A percentile compares a stretch with the other conserved stretches of the same genome.
phyloP scores from a whole-genome alignment of 495 filamentous ascomycete species.

The Pyronema omphalodes region DNA sequence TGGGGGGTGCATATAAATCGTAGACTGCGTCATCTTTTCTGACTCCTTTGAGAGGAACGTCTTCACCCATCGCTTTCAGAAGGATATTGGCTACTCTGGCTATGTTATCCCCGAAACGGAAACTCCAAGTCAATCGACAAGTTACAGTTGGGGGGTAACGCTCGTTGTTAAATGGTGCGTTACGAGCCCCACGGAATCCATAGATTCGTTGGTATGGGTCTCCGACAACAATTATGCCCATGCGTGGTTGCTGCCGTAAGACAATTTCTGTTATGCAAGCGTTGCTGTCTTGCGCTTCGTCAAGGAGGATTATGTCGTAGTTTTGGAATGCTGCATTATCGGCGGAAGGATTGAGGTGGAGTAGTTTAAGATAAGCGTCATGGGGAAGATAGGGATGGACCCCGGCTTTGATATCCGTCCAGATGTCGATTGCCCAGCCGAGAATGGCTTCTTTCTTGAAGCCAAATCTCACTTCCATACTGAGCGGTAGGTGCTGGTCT shows the following conservation, averaged over 20 bases:
- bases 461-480: conserved; percentile 6
- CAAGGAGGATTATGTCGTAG: conserved; percentile 16
- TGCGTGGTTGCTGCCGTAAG: conserved; percentile 8
- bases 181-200: conserved; percentile 12
- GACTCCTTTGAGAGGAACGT: conserved; percentile 12
- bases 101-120: conserved; percentile 17
- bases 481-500: conserved; percentile 4
- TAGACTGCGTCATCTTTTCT: conserved; percentile 4
- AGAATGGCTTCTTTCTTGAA: conserved; percentile 6
- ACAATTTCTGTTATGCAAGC: conserved; percentile 10
- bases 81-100: conserved; percentile 16
- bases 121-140: conserved; percentile 13
- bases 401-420: conserved; percentile 1
- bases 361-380: conserved; percentile 17
- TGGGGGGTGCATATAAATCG: too few relatives aligned
- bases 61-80: conserved; percentile 10
- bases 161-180: conserved; percentile 12
- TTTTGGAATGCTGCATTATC: conserved; percentile 8
- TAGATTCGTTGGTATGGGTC: conserved; percentile 22
- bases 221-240: conserved; percentile 11
- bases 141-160: conserved; percentile 6
- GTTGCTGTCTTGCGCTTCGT: conserved; percentile 19
- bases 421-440: conserved; percentile 8
- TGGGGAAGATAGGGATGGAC: conserved; percentile 10
- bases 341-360: conserved; percentile 6